phyloP scores from a whole-genome alignment of 1,139 yeast species.

The Blastobotrys persicus region DNA sequence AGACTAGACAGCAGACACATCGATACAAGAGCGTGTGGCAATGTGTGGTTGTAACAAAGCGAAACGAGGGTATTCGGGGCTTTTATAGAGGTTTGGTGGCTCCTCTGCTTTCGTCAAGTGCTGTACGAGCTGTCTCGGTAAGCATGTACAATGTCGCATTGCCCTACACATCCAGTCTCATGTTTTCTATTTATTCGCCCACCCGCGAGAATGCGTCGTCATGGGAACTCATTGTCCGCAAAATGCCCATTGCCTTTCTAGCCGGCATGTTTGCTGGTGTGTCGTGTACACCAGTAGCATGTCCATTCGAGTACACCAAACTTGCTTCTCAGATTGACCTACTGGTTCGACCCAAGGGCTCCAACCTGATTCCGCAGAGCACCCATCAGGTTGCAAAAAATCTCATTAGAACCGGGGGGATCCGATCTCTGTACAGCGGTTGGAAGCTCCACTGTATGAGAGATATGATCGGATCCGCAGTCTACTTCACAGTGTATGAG shows the following conservation, averaged over 20 bases:
- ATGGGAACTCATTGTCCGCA: constrained; percentile 41
- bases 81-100: constrained; percentile 65
- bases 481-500: constrained; percentile 75
- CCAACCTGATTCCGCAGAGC: constrained; percentile 39
- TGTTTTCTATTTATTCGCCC: constrained; percentile 25
- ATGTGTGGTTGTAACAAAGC: constrained; percentile 57
- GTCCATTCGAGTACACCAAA: constrained; percentile 85
- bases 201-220: constrained; percentile 19
- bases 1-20: constrained; percentile 83
- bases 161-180: constrained; percentile 40
- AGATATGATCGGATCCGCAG: constrained; percentile 69
- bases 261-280: constrained; percentile 72
- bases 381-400: constrained; percentile 49
- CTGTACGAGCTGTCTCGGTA: constrained; percentile 46
- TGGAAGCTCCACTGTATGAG: constrained; percentile 60
- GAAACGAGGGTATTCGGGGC: constrained; percentile 64
- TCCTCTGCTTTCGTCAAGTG: constrained; percentile 31
- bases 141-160: constrained; percentile 59
- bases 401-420: constrained; percentile 57
- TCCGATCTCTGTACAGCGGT: constrained; percentile 68
- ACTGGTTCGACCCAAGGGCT: constrained; percentile 41
- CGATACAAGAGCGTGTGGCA: constrained; percentile 56
- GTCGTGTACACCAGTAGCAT: constrained; percentile 62
- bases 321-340: constrained; percentile 68
- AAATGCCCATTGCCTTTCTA: constrained; percentile 62